Conservation (phyloP, 768 basidiomycete genomes). For the Amanita rimosa region DNA sequence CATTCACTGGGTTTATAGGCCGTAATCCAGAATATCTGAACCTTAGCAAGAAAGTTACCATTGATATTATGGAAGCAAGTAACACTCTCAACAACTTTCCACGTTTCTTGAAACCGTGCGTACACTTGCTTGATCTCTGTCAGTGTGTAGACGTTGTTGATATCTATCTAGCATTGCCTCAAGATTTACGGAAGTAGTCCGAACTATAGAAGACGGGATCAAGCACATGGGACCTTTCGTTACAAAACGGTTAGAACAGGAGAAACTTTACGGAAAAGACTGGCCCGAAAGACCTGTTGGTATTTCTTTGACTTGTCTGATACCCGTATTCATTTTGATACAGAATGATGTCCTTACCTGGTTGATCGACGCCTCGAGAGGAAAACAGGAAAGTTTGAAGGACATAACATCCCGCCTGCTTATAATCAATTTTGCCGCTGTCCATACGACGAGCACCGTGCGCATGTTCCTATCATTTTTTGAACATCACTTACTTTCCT, state of each 20-base stretch:
- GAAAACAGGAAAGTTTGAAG: constrained; percentile 14
- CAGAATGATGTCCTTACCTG: constrained; percentile 39
- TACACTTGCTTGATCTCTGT: not conserved
- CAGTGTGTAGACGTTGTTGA: not conserved
- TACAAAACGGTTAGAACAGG: constrained; percentile 14
- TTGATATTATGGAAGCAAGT: constrained; percentile 9
- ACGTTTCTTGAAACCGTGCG: constrained; percentile 14
- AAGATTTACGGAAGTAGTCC: constrained; percentile 6
- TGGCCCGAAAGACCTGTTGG: constrained; percentile 20
- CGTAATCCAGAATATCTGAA: constrained; percentile 12
- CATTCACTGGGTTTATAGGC: constrained; percentile 7
- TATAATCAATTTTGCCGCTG: constrained; percentile 28
- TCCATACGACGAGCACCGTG: constrained; percentile 32
- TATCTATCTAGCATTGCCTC: constrained; percentile 9
- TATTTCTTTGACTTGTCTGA: not conserved
- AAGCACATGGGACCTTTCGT: constrained; percentile 18
- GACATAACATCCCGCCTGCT: constrained; percentile 24
- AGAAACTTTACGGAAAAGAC: constrained; percentile 14
- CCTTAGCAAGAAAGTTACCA: constrained; percentile 10
- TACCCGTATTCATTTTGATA: not conserved
- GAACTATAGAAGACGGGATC: constrained; percentile 8
- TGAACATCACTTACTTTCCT: not conserved
- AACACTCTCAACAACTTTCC: constrained; percentile 15
- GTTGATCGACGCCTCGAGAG: constrained; percentile 27
- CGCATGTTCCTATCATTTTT: not conserved